Percentiles rank a stretch among this genome's conserved stretches.
phyloP scores from a whole-genome alignment of 805 yeast species.

The Schwanniomyces yamadae region DNA sequence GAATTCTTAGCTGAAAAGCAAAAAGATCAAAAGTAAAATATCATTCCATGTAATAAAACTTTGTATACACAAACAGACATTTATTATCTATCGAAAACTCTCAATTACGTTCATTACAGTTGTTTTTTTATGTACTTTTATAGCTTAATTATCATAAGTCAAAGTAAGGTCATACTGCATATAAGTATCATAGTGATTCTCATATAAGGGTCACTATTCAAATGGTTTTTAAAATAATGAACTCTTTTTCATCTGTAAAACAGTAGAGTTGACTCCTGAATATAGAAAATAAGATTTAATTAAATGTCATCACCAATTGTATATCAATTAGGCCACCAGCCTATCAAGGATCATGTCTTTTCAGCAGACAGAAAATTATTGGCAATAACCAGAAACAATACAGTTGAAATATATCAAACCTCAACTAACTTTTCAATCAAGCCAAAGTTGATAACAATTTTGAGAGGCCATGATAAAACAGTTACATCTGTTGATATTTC shows the following conservation, averaged over 20 bases:
- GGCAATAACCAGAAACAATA: slow-evolving; percentile 79
- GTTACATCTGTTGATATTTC: slow-evolving; percentile 95
- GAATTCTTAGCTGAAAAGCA: slow-evolving; percentile 28
- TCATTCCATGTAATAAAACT: too few species aligned
- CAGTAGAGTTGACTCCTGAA: slow-evolving; percentile 18
- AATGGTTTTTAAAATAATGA: too few species aligned
- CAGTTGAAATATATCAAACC: slow-evolving; percentile 71
- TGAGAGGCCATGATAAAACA: slow-evolving; percentile 86
- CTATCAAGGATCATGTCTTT: slow-evolving; percentile 91
- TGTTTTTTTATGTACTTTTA: too few species aligned
- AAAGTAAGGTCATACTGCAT: too few species aligned
- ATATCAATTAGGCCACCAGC: slow-evolving; percentile 73
- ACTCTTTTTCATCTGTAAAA: too few species aligned
- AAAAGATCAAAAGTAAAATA: neutral
- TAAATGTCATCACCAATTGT: slow-evolving; percentile 33
- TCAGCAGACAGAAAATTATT: slow-evolving; percentile 60
- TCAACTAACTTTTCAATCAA: slow-evolving; percentile 39
- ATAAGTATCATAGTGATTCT: too few species aligned
- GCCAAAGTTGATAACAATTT: slow-evolving; percentile 63
- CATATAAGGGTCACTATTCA: too few species aligned
- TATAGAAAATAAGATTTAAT: neutral
- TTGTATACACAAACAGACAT: too few species aligned
- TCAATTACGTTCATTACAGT: too few species aligned
- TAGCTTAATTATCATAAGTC: too few species aligned
- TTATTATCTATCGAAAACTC: too few species aligned